Evolutionary conservation across 2,329 filamentous ascomycete species (phyloP), one percentile per base, ranked within the genome.

Genomic region (Calonectria montana): DNA sequence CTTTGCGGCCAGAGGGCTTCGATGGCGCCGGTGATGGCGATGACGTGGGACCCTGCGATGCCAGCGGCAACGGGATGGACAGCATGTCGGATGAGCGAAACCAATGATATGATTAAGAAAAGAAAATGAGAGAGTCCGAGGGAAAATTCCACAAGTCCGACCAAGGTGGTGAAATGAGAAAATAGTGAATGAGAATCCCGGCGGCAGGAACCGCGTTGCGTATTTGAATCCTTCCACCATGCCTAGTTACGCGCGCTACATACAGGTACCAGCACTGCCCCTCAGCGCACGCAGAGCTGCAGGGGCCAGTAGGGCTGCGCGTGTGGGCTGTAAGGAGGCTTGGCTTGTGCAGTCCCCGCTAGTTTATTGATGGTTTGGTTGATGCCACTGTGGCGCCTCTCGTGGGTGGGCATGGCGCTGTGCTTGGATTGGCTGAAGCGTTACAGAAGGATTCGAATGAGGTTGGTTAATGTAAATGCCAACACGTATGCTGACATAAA

Each of bases 1-100:
- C 85, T 75, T 86, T 86, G 29, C 82, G 82, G 23, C 82, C 82
- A 10, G 78, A 81, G 9, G 78, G 68, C 50, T 69, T 71, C 10
- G 72, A 43, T 16, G 68, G 16, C 10, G 71, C 59, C 4, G 72
- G 67, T 1, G 74, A 31, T 18, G 73, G 67, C 1, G 74, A 39
- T n/a, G 53, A 13, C 13, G 53, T 39, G 2, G 37, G 4, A 29
- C 23, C 27, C 6, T 63, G 75, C 37, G 23, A 65, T 1, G 13
- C 67, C 35, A 64, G 63, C 9, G 69, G 55, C 13, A 71, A 15
- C 69, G 67, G 67, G 16, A n/a, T 21, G 8, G 57, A 47, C 18
- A 31, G 31, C n/a, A 39, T 39, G 4, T 59, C 53, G 53, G 10
- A 35, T 35, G 31, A 15, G 6, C 8, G 21, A 3, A 16, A 35